phyloP scores from a whole-genome alignment of 768 basidiomycete genomes.

The Leccinellum albellum region DNA sequence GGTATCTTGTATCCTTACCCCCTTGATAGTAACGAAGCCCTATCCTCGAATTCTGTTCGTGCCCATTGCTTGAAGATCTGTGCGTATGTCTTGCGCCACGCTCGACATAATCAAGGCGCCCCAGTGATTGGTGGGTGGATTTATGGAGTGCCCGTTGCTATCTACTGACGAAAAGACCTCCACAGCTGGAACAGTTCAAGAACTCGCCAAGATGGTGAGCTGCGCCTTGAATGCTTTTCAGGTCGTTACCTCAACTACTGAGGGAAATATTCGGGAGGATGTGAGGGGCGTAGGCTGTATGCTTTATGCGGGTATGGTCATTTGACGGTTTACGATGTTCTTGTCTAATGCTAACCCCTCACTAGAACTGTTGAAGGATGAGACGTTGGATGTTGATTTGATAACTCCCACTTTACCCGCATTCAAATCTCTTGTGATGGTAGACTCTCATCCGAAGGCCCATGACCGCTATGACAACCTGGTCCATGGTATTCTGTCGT shows the following conservation, averaged over 20 bases:
- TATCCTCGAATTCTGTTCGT: constrained; percentile 32
- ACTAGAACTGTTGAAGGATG: constrained; percentile 80
- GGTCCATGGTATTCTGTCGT: constrained; percentile 79
- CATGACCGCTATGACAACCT: constrained; percentile 54
- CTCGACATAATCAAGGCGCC: constrained; percentile 53
- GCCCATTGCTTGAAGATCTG: constrained; percentile 81
- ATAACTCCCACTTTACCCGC: constrained; percentile 77
- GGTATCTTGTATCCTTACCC: background rate
- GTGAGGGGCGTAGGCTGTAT: constrained; percentile 75
- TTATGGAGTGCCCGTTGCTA: background rate
- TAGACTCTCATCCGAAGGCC: constrained; percentile 38
- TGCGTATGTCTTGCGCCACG: constrained; percentile 72
- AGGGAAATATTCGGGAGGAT: constrained; percentile 61
- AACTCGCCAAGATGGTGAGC: constrained; percentile 59
- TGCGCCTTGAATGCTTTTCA: constrained; percentile 60
- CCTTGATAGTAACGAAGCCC: constrained; percentile 27
- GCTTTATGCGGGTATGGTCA: constrained; percentile 63
- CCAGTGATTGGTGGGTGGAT: constrained; percentile 47
- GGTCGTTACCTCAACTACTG: constrained; percentile 54
- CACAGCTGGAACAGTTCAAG: constrained; percentile 52
- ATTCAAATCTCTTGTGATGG: constrained; percentile 69
- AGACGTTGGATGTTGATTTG: constrained; percentile 73
- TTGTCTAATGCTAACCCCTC: background rate
- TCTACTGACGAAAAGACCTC: constrained; percentile 10
- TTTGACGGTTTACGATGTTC: background rate